Conservation (phyloP, 2,329 filamentous ascomycete genomes). For the Coniochaeta hoffmannii region DNA sequence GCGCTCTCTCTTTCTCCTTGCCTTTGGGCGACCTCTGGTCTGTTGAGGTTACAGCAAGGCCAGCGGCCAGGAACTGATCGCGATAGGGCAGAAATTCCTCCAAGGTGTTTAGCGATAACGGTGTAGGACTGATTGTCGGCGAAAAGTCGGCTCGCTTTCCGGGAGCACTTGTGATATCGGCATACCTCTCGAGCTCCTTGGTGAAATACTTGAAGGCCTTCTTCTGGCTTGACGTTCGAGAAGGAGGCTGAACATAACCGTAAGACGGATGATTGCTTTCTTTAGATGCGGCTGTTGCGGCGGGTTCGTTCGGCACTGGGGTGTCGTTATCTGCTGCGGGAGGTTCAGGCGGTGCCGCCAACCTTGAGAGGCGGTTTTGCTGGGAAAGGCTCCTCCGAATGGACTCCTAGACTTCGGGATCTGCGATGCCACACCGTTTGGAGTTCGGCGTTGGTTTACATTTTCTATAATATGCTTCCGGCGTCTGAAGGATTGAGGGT, state of each 20-base stretch:
- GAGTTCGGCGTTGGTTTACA: slow-evolving; percentile 10
- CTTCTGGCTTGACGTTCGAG: slow-evolving; percentile 2
- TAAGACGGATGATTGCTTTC: background rate
- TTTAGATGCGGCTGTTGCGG: background rate
- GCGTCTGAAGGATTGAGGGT: background rate
- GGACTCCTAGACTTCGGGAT: slow-evolving; percentile 34
- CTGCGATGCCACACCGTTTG: slow-evolving; percentile 23
- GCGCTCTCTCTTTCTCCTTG: background rate
- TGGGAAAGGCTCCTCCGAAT: slow-evolving; percentile 37
- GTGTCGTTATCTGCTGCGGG: background rate
- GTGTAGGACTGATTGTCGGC: slow-evolving; percentile 5
- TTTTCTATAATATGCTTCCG: background rate
- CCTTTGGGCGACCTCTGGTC: slow-evolving; percentile 26
- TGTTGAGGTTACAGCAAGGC: slow-evolving; percentile 48
- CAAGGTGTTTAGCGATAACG: slow-evolving; percentile 39
- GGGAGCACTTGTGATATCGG: background rate
- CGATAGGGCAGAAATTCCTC: slow-evolving; percentile 45
- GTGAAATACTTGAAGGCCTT: background rate
- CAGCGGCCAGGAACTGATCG: slow-evolving; percentile 44
- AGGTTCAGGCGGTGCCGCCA: slow-evolving; percentile 12
- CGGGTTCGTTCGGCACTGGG: background rate
- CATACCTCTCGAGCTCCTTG: background rate
- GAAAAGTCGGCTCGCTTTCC: slow-evolving; percentile 1
- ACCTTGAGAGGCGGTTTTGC: slow-evolving; percentile 32
- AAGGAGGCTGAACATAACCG: slow-evolving; percentile 4